A percentile compares a stretch with the other conserved stretches of the same genome.
Conservation (phyloP, 2,329 filamentous ascomycete species). For the Trichoderma harzianum region DNA sequence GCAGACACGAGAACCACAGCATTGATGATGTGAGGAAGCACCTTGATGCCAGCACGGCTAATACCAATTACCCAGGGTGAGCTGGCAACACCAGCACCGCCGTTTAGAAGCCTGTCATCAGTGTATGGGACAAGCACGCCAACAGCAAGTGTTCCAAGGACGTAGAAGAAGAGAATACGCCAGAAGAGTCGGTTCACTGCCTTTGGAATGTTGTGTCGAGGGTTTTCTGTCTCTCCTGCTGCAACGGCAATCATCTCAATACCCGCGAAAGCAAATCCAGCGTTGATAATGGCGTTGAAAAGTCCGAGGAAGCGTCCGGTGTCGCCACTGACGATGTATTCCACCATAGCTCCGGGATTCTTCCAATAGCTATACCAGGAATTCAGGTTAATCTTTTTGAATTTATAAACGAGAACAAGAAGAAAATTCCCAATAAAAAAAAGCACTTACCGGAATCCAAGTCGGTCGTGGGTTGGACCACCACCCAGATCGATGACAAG, state of each 20-base stretch:
- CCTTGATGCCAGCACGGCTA: conserved; percentile 48
- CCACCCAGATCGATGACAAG: conserved; percentile 67
- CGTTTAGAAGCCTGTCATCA: conserved; percentile 45
- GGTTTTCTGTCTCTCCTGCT: conserved; percentile 60
- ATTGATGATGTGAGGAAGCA: conserved; percentile 54
- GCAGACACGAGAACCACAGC: conserved; percentile 58
- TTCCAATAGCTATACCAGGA: conserved; percentile 44
- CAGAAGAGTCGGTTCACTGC: conserved; percentile 74
- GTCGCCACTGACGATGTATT: conserved; percentile 41
- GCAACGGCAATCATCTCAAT: conserved; percentile 62
- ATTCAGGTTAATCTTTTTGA: background rate
- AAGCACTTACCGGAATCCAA: conserved; percentile 47
- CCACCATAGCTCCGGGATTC: conserved; percentile 32
- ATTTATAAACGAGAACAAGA: background rate
- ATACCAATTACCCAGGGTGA: conserved; percentile 62
- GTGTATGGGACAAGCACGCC: conserved; percentile 54
- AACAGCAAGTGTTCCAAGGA: conserved; percentile 59
- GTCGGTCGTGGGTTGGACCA: conserved; percentile 60
- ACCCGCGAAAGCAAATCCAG: conserved; percentile 65
- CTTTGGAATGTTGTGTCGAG: conserved; percentile 60
- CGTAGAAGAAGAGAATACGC: conserved; percentile 67
- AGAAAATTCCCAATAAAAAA: background rate
- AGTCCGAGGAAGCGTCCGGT: conserved; percentile 61
- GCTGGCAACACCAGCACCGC: conserved; percentile 51
- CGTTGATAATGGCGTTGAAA: conserved; percentile 56